Evolutionary conservation across 257 asterid genomes (phyloP), one percentile per base, ranked within the genome.

Genomic region (Galeopsis tetrahit): DNA sequence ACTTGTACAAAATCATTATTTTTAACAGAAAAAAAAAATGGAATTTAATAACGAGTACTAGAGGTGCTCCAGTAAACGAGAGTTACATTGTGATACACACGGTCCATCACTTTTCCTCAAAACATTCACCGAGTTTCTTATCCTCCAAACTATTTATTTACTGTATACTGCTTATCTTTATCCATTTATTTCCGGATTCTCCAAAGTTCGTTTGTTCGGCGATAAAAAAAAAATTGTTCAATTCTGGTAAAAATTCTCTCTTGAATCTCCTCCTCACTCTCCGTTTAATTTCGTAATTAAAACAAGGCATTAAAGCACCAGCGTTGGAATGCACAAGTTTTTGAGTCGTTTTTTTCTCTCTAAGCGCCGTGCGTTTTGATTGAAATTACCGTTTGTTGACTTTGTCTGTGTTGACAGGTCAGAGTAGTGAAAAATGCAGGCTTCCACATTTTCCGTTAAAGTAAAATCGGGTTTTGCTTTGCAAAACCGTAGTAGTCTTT

Each of bases 301-400:
- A 59, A 38, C 67, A 28, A 8, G 64, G 71, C 73, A 52, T 34
- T 63, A 3, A 55, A 69, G 75, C 64, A 0, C 40, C 9, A n/a
- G 32, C 38, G 57, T 59, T n/a, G 65, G 60, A 61, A 51, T 60
- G 61, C 68, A 11, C 15, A 53, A 11, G 38, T 35, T 32, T 46
- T 34, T 10, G 10, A 14, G 35, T 63, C 33, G 53, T 34, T 34
- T 7, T 46, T n/a, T 21, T 0, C 28, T 32, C 38, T 6, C 34
- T 52, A 21, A 0, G 57, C 58, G 66, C 46, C 75, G n/a, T n/a
- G n/a, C n/a, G n/a, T n/a, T n/a, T n/a, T n/a, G n/a, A n/a, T n/a
- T n/a, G n/a, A n/a, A n/a, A n/a, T n/a, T n/a, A n/a, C n/a, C n/a
- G 82, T 66, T 59, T 52, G 74, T 85, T 85, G 89, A 83, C 88